Base-by-base conservation (phyloP, 2,329 filamentous ascomycete genomes). In the Aspergillus sp. region DNA sequence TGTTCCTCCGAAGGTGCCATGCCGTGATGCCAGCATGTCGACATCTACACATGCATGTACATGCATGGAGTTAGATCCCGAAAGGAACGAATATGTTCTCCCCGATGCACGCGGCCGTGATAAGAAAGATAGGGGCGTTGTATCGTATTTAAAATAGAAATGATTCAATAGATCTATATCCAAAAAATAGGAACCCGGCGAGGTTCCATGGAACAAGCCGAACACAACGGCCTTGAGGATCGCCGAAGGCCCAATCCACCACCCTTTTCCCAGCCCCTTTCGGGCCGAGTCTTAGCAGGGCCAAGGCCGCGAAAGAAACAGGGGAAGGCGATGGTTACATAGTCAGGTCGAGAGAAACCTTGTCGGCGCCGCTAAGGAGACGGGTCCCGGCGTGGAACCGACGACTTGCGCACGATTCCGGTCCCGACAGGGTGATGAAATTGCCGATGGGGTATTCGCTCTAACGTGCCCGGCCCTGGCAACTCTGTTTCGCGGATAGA, bases 401-500 rank as follows among this genome's bases (percentile, higher is more conserved):
- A 48, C 38, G 19, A 17, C 17, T 41, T 1, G 33, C n/a, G 19
- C 14, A 19, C 17, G 16, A 42, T 42, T 22, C 16, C 40, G 16
- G 22, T 43, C 13, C 44, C 41, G 46, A 44, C 35, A 16, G 44
- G 43, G 46, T 20, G 52, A 55, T 56, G 38, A 53, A 20, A 40
- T 24, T 41, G 19, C 26, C 47, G 32, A 41, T 17, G 49, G 30
- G 33, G 46, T 48, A 19, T 19, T 41, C 22, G 22, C 7, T 22
- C 16, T 36, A 60, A 56, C 51, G 47, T 55, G 56, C 55, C 50
- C 51, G 43, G 47, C 41, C 38, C 47, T 42, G 41, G 50, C 35
- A 51, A 59, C 58, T 50, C 51, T 55, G 58, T 45, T 52, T 53
- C 35, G 55, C 47, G 48, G 53, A 54, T 20, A 24, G 44, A 49